Percentiles rank a stretch among this genome's conserved stretches.
Evolutionary conservation across 768 basidiomycete genomes (phyloP).

Genomic region (Tylopilus balloui): DNA sequence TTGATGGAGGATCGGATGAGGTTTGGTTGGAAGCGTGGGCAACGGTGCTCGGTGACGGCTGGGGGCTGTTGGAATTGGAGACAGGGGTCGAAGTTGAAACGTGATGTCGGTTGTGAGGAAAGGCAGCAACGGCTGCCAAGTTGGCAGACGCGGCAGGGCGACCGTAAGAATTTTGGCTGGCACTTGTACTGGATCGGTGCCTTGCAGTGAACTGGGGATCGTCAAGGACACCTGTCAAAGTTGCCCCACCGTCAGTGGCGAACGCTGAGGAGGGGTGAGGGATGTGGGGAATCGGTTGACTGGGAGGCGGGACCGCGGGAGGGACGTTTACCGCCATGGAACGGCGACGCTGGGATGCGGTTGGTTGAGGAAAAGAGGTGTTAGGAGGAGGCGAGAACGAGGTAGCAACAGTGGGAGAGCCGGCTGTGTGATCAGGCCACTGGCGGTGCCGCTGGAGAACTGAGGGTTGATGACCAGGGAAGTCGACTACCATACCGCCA

Average conservation of each 20-base stretch:
- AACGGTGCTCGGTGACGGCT: constrained; percentile 16
- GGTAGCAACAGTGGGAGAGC: constrained; percentile 18
- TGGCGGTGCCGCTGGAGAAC: constrained; percentile 31
- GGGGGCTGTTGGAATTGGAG: constrained; percentile 28
- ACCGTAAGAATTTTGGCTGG: constrained; percentile 26
- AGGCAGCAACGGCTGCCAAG: constrained; percentile 56
- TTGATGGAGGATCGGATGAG: constrained; percentile 56
- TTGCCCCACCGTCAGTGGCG: constrained; percentile 19
- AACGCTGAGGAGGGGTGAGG: constrained; percentile 35
- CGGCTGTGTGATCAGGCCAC: constrained; percentile 29
- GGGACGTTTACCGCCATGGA: constrained; percentile 61
- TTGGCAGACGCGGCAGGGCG: constrained; percentile 44
- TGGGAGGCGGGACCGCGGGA: constrained; percentile 69
- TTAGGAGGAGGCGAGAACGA: constrained; percentile 33
- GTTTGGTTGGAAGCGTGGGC: constrained; percentile 39
- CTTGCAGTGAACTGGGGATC: constrained; percentile 28
- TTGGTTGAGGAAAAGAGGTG: constrained; percentile 31
- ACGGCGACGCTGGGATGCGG: constrained; percentile 50
- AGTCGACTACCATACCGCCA: constrained; percentile 28
- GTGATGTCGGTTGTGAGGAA: constrained; percentile 49
- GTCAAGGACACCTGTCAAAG: constrained; percentile 24
- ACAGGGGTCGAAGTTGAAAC: constrained; percentile 25
- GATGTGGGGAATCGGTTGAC: constrained; percentile 66
- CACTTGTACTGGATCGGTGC: constrained; percentile 36
- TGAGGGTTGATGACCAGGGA: constrained; percentile 27